Base-by-base conservation (phyloP, 768 basidiomycete genomes). In the Boletellus ananiceps region DNA sequence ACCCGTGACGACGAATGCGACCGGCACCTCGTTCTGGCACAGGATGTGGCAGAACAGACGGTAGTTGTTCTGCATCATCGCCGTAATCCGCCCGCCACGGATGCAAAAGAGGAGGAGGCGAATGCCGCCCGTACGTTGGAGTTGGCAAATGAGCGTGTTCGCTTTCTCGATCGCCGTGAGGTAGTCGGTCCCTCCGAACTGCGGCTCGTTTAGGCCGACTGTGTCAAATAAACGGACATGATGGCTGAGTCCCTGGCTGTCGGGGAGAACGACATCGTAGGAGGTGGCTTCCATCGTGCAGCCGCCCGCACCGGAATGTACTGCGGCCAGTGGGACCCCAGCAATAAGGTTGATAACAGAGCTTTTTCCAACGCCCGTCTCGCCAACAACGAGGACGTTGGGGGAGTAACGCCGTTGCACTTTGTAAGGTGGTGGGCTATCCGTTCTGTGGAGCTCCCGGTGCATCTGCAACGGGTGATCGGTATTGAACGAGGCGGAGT, bases 321-420 rank as follows among this genome's bases (percentile, higher is more conserved):
- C 57, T 1, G 23, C 15, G 9, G 72, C 72, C 2, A 58, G 40
- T 8, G 54, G 25, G 2, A 55, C 40, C 9, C 64, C 66, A 21
- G 59, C 57, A 19, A 75, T 55, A 56, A 76, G 63, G 53, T 75
- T 76, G 44, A 74, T 51, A 25, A 75, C 55, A 0, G 71, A 72
- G 50, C 74, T 74, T 52, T 76, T 76, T 16, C 69, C 63, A 1
- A 39, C 59, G 5, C 64, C 63, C 19, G 64, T 64, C 40, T 66
- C 63, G 3, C 63, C 68, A 16, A 75, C 73, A 23, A 60, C 65
- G 16, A 65, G 73, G 5, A 52, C 71, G 11, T 74, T 75, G 46
- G 73, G 74, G 40, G 63, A 57, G 38, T 35, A 53, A 32, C 23
- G 51, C 18, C 45, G 50, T 31, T 62, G 62, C 1, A 27, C 11